These are phyloP conservation scores for Rhodocollybia butyracea DNA, from an alignment of 768 basidiomycete genomes.

Conservation along the genomic window DNA sequence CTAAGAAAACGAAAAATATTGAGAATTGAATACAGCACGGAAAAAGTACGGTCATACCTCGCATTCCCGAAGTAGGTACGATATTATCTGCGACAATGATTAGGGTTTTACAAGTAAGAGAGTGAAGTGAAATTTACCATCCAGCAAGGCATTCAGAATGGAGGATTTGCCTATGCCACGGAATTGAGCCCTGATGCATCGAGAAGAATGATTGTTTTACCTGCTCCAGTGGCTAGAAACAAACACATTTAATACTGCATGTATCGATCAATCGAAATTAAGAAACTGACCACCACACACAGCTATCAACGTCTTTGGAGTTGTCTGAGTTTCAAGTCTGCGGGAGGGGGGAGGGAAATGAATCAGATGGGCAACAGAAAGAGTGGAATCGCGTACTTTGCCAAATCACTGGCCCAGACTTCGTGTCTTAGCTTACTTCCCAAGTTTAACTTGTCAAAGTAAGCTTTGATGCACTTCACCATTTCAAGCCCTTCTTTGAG, in stretches of 20 bases:
- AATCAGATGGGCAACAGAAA: not conserved
- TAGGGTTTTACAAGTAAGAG: not conserved
- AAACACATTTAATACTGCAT: not conserved
- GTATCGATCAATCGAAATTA: not conserved
- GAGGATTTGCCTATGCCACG: constrained; percentile 68
- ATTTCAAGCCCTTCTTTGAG: constrained; percentile 49
- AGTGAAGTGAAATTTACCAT: constrained; percentile 33
- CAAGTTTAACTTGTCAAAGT: constrained; percentile 41
- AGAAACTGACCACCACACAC: constrained; percentile 51
- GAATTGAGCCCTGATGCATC: too few species aligned
- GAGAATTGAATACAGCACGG: not conserved
- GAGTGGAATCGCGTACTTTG: constrained; percentile 31
- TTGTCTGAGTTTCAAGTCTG: constrained; percentile 47
- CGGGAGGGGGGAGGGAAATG: not conserved
- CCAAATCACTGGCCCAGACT: constrained; percentile 55
- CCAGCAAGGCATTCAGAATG: constrained; percentile 57
- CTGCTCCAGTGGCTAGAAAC: constrained; percentile 51
- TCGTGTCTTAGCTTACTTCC: constrained; percentile 56
- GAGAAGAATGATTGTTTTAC: constrained; percentile 59
- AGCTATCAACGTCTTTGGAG: constrained; percentile 60
- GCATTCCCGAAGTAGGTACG: constrained; percentile 66
- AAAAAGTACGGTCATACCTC: constrained; percentile 32
- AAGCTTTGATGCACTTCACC: constrained; percentile 45
- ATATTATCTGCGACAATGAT: constrained; percentile 42
- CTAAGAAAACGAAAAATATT: constrained; percentile 24